Percentiles rank a stretch among this genome's conserved stretches.
These are phyloP conservation scores for Gaultheria prostrata DNA, from an alignment of 148 eudicot genomes.

Conservation along the genomic window DNA sequence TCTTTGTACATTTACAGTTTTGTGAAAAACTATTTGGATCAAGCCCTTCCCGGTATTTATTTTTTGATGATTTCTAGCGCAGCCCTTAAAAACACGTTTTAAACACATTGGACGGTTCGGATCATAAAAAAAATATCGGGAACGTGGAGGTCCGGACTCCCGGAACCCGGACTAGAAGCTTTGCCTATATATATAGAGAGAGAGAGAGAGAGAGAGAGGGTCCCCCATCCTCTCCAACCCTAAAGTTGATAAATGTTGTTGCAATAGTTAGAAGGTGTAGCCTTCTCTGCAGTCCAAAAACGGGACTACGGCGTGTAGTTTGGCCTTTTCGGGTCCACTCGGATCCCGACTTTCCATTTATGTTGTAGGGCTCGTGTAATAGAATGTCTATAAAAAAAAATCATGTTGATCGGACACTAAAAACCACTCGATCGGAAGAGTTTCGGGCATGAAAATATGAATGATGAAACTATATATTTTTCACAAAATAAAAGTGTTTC, in stretches of 20 bases:
- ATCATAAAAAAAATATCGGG: no score
- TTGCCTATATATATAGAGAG: neutral
- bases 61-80: no score
- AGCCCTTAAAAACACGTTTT: no score
- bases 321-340: neutral
- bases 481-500: neutral
- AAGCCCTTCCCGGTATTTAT: no score
- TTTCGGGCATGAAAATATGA: neutral
- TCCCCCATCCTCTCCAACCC: constrained; percentile 19
- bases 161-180: no score
- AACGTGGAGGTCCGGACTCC: no score
- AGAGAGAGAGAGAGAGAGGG: constrained; percentile 2
- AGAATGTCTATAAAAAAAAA: neutral
- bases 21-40: no score
- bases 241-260: constrained; percentile 30
- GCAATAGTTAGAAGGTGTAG: constrained; percentile 20
- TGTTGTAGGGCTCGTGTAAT: neutral
- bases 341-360: neutral
- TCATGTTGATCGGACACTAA: neutral
- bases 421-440: neutral
- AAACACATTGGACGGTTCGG: no score
- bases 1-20: no score
- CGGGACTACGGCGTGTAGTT: neutral
- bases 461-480: neutral
- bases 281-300: no score